A percentile compares a stretch with the other conserved stretches of the same genome.
Evolutionary conservation across 2,329 filamentous ascomycete species (phyloP).

Genomic region (Colletotrichum acutatum): DNA sequence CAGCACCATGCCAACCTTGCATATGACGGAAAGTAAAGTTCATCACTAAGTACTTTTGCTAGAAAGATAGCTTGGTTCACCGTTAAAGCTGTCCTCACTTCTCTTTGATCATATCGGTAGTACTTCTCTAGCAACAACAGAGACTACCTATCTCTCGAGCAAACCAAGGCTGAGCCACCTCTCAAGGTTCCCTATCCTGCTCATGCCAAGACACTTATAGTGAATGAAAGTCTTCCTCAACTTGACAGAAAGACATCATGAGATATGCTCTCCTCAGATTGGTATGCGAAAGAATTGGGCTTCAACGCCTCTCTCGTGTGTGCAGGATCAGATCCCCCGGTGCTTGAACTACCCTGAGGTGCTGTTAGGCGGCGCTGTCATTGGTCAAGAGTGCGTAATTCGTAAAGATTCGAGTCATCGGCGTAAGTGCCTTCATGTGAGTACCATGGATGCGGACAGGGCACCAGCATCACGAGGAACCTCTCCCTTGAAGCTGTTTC

Average conservation of each 20-base stretch:
- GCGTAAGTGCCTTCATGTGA: slow-evolving; percentile 1
- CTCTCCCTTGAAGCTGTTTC: slow-evolving; percentile 7
- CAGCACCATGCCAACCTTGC: slow-evolving; percentile 18
- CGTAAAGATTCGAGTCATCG: slow-evolving; percentile 14
- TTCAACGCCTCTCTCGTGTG: not conserved
- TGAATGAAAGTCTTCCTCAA: not conserved
- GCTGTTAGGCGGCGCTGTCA: not conserved
- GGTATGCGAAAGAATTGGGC: not conserved
- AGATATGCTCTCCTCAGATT: not conserved
- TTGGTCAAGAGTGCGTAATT: slow-evolving; percentile 1
- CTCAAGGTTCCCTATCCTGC: not conserved
- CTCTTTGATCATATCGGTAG: not conserved
- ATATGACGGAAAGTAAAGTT: slow-evolving; percentile 23
- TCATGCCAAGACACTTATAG: slow-evolving; percentile 4
- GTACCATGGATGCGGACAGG: not conserved
- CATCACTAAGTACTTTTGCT: slow-evolving; percentile 11
- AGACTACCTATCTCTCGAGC: not conserved
- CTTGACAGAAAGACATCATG: slow-evolving; percentile 4
- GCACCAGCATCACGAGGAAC: not conserved
- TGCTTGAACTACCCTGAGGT: not conserved
- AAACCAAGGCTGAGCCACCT: not conserved
- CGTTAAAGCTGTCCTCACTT: not conserved
- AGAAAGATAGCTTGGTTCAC: not conserved
- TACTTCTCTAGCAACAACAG: slow-evolving; percentile 6
- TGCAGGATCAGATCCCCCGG: not conserved